phyloP scores from a whole-genome alignment of 805 yeast genomes.

The Phaffomyces thermotolerans region DNA sequence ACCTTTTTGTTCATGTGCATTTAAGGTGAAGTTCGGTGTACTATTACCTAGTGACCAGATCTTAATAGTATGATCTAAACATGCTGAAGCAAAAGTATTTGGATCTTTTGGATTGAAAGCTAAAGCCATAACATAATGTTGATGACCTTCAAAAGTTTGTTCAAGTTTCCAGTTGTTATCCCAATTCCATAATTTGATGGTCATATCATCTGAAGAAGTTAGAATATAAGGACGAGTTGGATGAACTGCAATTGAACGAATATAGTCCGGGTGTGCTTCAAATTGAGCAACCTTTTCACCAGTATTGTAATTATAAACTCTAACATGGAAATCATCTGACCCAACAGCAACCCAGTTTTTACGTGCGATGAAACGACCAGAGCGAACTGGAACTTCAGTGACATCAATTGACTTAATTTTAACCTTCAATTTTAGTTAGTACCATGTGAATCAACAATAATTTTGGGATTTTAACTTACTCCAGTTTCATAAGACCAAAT shows the following conservation, averaged over 20 bases:
- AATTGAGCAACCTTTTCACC: constrained; percentile 92
- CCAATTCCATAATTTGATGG: constrained; percentile 96
- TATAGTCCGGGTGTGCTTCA: constrained; percentile 97
- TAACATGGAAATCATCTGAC: constrained; percentile 87
- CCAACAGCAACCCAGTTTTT: constrained; percentile 97
- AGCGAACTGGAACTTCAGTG: constrained; percentile 92
- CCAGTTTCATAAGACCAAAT: constrained; percentile 92
- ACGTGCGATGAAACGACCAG: constrained; percentile 91
- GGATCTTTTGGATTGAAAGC: constrained; percentile 97
- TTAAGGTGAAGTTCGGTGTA: constrained; percentile 83
- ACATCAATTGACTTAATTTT: constrained; percentile 87
- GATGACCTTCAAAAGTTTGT: constrained; percentile 92
- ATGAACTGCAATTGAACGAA: constrained; percentile 89
- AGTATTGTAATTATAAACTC: constrained; percentile 92
- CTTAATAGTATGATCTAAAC: constrained; percentile 92
- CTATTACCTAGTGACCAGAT: constrained; percentile 91
- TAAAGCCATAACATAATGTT: constrained; percentile 89
- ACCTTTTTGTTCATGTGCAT: constrained; percentile 88
- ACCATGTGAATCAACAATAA: not conserved
- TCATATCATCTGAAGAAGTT: constrained; percentile 87
- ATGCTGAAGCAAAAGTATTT: constrained; percentile 94
- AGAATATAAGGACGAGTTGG: constrained; percentile 86
- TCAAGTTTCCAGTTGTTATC: constrained; percentile 86
- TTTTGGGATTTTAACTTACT: constrained; percentile 10
- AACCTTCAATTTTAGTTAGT: constrained; percentile 27